phyloP scores from a whole-genome alignment of 768 basidiomycete species.

The Hypholoma fasciculare region DNA sequence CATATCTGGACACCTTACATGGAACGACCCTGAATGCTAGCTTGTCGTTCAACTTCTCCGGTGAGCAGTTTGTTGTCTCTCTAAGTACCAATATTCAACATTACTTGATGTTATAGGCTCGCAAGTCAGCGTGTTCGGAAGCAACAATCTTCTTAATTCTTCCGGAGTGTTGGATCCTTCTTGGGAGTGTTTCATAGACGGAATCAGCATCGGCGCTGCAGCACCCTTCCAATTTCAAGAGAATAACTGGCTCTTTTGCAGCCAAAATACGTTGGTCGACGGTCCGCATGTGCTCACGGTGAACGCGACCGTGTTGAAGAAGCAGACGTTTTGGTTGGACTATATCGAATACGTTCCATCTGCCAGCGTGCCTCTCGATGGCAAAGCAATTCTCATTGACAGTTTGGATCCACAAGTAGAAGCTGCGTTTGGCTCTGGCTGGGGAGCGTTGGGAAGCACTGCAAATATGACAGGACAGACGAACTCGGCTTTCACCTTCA shows the following conservation, averaged over 20 bases:
- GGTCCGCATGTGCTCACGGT: slow-evolving; percentile 25
- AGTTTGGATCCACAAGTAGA: slow-evolving; percentile 19
- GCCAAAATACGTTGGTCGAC: slow-evolving; percentile 15
- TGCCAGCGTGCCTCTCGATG: slow-evolving; percentile 14
- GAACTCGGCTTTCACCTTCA: slow-evolving; percentile 16
- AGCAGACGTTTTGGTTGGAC: slow-evolving; percentile 29
- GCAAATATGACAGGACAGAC: slow-evolving; percentile 18
- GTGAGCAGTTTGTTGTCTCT: background rate
- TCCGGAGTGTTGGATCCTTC: slow-evolving; percentile 7
- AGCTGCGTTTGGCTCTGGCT: slow-evolving; percentile 17
- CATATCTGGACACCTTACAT: slow-evolving; percentile 18
- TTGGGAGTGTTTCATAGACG: slow-evolving; percentile 16
- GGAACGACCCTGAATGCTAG: slow-evolving; percentile 13
- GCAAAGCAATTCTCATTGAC: slow-evolving; percentile 17
- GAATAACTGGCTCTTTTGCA: slow-evolving; percentile 18
- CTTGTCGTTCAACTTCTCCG: slow-evolving; percentile 17
- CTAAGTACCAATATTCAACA: background rate
- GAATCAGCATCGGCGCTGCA: slow-evolving; percentile 15
- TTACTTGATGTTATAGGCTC: slow-evolving; percentile 2
- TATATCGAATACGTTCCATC: slow-evolving; percentile 26
- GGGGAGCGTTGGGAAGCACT: slow-evolving; percentile 16
- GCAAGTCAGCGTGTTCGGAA: slow-evolving; percentile 8
- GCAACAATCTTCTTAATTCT: slow-evolving; percentile 11
- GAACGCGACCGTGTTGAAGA: slow-evolving; percentile 17
- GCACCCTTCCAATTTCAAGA: slow-evolving; percentile 11